Percentiles rank a stretch among this genome's conserved stretches.
phyloP scores from a whole-genome alignment of 2,329 filamentous ascomycete species.

The Sarocladiaceae sp. region DNA sequence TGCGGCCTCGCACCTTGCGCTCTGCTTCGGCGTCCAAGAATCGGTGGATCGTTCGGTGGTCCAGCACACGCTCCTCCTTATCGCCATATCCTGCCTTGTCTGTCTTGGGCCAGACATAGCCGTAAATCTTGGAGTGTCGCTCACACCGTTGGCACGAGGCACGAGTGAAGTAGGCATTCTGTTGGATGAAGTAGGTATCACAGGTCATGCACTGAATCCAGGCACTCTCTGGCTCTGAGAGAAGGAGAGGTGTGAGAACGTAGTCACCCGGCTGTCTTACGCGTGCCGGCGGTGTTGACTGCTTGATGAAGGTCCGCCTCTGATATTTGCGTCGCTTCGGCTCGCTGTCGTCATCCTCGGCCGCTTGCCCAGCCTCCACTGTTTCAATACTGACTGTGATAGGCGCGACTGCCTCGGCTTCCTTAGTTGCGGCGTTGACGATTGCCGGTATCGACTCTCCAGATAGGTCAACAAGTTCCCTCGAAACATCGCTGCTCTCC shows the following conservation, averaged over 20 bases:
- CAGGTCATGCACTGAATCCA: conserved; percentile 93
- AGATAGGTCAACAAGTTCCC: conserved; percentile 12
- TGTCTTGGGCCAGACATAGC: conserved; percentile 94
- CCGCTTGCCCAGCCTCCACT: conserved; percentile 11
- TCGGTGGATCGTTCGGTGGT: conserved; percentile 83
- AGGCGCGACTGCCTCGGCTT: conserved; percentile 11
- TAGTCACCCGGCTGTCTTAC: conserved; percentile 71
- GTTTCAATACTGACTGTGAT: conserved; percentile 24
- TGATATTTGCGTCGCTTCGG: conserved; percentile 30
- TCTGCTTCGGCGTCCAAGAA: conserved; percentile 74
- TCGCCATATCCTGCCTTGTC: conserved; percentile 73
- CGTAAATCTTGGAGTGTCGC: conserved; percentile 91
- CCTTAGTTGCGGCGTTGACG: conserved; percentile 21
- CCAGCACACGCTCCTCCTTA: conserved; percentile 66
- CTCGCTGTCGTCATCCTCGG: conserved; percentile 9
- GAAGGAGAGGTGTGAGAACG: conserved; percentile 70
- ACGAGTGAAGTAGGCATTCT: conserved; percentile 81
- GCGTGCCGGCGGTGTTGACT: conserved; percentile 26
- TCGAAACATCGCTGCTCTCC: not conserved
- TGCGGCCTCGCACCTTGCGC: conserved; percentile 43
- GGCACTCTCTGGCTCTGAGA: conserved; percentile 69
- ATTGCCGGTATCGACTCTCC: conserved; percentile 30
- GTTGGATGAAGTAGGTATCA: conserved; percentile 76
- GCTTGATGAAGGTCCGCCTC: conserved; percentile 28
- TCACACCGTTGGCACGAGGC: conserved; percentile 89